Conservation (phyloP, 345 rosid genomes). For the Ceriops tagal region DNA sequence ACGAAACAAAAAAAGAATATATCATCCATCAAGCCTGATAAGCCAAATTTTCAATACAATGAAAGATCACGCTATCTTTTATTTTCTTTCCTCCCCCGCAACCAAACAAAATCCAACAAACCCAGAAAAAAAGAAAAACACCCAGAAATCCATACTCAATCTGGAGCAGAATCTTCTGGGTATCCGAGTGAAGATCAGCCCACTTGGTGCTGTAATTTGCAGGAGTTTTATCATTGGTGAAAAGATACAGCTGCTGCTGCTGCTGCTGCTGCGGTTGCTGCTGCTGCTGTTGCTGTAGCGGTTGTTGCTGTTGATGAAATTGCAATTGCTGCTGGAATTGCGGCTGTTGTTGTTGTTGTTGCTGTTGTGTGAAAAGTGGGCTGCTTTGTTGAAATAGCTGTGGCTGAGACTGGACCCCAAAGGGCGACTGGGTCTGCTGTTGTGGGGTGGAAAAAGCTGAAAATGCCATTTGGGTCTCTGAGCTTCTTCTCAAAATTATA, state of each 20-base stretch:
- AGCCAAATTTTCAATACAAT: background rate
- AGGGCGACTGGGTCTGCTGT: slow-evolving; percentile 44
- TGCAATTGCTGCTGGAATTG: slow-evolving; percentile 31
- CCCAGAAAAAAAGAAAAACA: background rate
- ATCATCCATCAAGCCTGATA: background rate
- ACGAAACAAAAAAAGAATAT: background rate
- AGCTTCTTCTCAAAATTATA: background rate
- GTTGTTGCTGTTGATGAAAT: slow-evolving; percentile 40
- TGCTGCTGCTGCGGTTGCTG: slow-evolving; percentile 43
- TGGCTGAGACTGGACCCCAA: slow-evolving; percentile 35
- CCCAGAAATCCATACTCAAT: slow-evolving; percentile 54
- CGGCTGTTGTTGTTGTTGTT: slow-evolving; percentile 18
- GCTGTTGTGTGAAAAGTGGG: slow-evolving; percentile 35
- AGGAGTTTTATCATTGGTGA: slow-evolving; percentile 80
- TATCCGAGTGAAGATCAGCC: slow-evolving; percentile 95
- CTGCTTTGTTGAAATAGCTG: slow-evolving; percentile 38
- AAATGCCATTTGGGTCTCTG: slow-evolving; percentile 50
- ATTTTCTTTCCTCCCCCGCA: background rate
- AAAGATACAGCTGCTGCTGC: slow-evolving; percentile 67
- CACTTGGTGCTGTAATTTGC: slow-evolving; percentile 89
- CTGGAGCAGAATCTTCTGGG: slow-evolving; percentile 75
- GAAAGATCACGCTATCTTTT: background rate
- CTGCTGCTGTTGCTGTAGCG: slow-evolving; percentile 36
- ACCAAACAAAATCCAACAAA: background rate
- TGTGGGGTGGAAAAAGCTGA: slow-evolving; percentile 64